Percentiles rank a stretch among this genome's conserved stretches.
Evolutionary conservation across 331 rosid genomes (phyloP).

Genomic region (Quercus lobata): DNA sequence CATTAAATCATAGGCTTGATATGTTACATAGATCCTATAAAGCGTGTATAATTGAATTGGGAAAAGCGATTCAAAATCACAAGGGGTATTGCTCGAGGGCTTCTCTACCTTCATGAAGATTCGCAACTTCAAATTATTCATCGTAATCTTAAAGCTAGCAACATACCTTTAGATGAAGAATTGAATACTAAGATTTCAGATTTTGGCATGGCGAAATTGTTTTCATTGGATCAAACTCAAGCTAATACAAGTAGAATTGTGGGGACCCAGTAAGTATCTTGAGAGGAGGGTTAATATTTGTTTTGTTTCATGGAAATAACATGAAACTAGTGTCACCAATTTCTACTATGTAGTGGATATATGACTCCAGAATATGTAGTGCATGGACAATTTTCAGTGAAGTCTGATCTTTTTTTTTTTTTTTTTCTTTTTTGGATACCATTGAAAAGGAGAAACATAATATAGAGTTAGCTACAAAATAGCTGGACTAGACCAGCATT

Average conservation of each 20-base stretch:
- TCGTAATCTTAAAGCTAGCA: slow-evolving; percentile 51
- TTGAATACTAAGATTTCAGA: slow-evolving; percentile 56
- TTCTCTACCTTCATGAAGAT: slow-evolving; percentile 27
- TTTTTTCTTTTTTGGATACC: too few species aligned
- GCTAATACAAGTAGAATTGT: slow-evolving; percentile 26
- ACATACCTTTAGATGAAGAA: slow-evolving; percentile 36
- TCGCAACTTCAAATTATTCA: slow-evolving; percentile 35
- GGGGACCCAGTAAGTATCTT: slow-evolving; percentile 49
- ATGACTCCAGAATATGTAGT: slow-evolving; percentile 38
- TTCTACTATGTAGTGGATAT: slow-evolving; percentile 27
- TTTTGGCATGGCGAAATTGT: slow-evolving; percentile 52
- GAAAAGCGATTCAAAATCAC: too few species aligned
- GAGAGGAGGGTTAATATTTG: too few species aligned
- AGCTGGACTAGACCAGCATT: too few species aligned
- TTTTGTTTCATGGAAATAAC: not conserved
- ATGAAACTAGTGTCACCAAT: not conserved
- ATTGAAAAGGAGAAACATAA: too few species aligned
- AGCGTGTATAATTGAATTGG: too few species aligned
- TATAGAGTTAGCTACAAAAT: too few species aligned
- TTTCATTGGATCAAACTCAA: slow-evolving; percentile 34
- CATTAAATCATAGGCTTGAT: not conserved
- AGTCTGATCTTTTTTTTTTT: slow-evolving; percentile 27
- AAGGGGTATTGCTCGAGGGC: too few species aligned
- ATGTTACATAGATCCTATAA: not conserved
- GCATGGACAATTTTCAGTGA: slow-evolving; percentile 30